Base-by-base conservation (phyloP, 2,329 filamentous ascomycete genomes). In the Stagonosporopsis vannaccii region DNA sequence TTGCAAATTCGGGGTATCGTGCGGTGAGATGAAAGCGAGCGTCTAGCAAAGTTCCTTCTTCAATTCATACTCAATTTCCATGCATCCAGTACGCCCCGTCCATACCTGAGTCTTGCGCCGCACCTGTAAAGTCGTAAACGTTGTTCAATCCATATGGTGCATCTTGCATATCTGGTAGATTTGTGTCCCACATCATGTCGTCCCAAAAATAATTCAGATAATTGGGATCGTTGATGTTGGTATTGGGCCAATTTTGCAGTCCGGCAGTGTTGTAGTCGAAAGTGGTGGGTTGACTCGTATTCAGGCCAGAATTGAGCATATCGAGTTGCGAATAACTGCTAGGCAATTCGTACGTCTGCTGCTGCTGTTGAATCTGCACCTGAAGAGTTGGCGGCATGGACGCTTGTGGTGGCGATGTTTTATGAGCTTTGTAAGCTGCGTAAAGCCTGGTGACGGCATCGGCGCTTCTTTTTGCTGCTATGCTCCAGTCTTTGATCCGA, bases 391-490 rank as follows among this genome's bases (percentile, higher is more conserved):
- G 26, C 4, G 50, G 58, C 12, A 50, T 42, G 13, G 48, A 60
- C 41, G 22, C 62, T 2, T 52, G 49, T 22, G 61, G 64, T 12
- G 43, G 32, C n/a, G 60, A 49, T 6, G 61, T 60, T 6, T 65
- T 56, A 12, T 72, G 67, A 6, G 68, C 59, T 46, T 75, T 77
- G 65, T 71, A 74, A 2, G 77, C 79, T 50, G 77, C 70, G 59
- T 79, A 79, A 13, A 81, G 70, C 19, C 72, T 68, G 17, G 74
- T 67, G 20, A 81, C 75, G 2, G 78, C 76, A 44, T 79, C 77
- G 15, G 68, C 68, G 44, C 75, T 79, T 60, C 78, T 75, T 47
- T 76, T 78, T 2, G 79, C 79, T 7, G 78, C 77, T 15, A 80
- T 77, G 22, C 78, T 80, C 71, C 74, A 81, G 28, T 71, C 71